Percentiles rank a stretch among this genome's conserved stretches.
Conservation (phyloP, 192 early-diverging fungal species). For the Linnemannia exigua region DNA sequence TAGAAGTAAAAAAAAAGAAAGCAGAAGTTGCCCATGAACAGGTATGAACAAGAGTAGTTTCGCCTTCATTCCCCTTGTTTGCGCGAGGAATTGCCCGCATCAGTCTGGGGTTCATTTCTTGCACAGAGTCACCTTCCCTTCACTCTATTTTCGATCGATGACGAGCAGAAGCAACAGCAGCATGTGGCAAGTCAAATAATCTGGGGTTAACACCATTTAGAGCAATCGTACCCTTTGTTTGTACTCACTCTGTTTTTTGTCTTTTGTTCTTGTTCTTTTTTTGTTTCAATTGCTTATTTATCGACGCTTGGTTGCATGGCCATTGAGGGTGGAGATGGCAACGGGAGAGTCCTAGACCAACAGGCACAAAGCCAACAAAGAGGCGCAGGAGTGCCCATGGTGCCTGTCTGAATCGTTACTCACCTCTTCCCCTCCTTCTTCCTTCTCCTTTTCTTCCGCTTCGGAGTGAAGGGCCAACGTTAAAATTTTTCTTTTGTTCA, state of each 20-base stretch:
- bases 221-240: neutral
- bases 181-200: neutral
- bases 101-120: neutral
- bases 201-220: neutral
- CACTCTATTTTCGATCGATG: neutral
- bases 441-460: neutral
- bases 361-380: too few relatives aligned
- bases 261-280: neutral
- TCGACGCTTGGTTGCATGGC: neutral
- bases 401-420: too few relatives aligned
- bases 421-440: too few relatives aligned
- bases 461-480: neutral
- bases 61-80: neutral
- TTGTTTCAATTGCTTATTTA: conserved; percentile 7
- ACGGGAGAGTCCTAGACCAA: too few relatives aligned
- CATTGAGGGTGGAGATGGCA: too few relatives aligned
- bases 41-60: too few relatives aligned
- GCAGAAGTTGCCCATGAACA: too few relatives aligned
- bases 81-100: neutral
- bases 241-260: neutral
- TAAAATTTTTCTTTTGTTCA: conserved; percentile 6
- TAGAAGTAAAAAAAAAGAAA: too few relatives aligned
- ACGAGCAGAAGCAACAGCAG: neutral
- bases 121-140: too few relatives aligned
- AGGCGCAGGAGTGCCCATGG: too few relatives aligned